Evolutionary conservation across 768 basidiomycete genomes (phyloP), one percentile per base, ranked within the genome.

Genomic region (Cubamyces lactineus): DNA sequence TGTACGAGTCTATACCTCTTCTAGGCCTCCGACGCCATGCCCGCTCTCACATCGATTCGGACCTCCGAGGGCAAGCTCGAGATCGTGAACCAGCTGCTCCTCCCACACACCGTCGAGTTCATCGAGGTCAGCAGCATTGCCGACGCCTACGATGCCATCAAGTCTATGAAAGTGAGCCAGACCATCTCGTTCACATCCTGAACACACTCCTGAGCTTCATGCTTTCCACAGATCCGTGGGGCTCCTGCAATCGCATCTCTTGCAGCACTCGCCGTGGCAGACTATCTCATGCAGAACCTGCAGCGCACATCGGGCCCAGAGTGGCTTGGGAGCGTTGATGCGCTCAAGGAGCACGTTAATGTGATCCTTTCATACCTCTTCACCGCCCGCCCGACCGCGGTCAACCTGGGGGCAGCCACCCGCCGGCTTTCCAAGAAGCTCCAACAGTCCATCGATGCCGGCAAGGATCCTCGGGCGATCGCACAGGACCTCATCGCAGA

Each of bases 231-330:
- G 86, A 91, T 91, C 66, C 87, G 96, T 50, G 96, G 96, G 5
- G 96, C 96, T 5, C 96, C 96, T 1, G 96, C 96, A 17, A 98
- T 98, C 47, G 96, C 90, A 0, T 94, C 94, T 0, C 85, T 98
- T 13, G 96, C 95, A 6, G 86, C 93, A 0, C 85, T 96, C 15
- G 84, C 91, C 0, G 77, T 96, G 56, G 84, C 91, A 0, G 79
- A 84, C 15, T 75, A 88, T 65, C 81, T 95, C 47, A 79, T 84
- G 4, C 78, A 78, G 4, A 84, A 82, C 7, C 73, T 90, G 43
- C 65, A 76, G 21, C 72, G 77, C 12, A 72, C 78, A 1, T 79
- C 84, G 0, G 58, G 66, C 2, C 87, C 87, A 0, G 79, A 79
- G 5, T 90, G 82, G 70, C 76, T 92, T 19, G 68, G 78, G 3